phyloP scores from a whole-genome alignment of 306 rosid species.

The Glycine soja region DNA sequence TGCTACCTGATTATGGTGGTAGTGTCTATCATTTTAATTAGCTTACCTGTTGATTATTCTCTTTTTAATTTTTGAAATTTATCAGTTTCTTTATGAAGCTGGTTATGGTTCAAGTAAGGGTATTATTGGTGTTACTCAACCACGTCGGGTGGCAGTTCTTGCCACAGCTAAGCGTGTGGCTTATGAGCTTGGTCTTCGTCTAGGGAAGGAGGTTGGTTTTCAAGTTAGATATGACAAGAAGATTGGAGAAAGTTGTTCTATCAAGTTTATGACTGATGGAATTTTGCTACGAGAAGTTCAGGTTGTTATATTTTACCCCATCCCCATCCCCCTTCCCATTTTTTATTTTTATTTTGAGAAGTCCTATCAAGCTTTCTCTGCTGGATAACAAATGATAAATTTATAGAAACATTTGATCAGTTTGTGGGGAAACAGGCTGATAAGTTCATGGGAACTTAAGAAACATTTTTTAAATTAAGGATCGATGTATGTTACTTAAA shows the following conservation, averaged over 20 bases:
- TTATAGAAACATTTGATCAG: too few relatives aligned
- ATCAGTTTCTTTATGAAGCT: slow-evolving; percentile 89
- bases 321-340: not conserved
- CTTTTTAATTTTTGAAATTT: not conserved
- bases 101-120: slow-evolving; percentile 88
- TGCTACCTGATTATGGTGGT: slow-evolving; percentile 39
- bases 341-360: slow-evolving; percentile 1
- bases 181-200: slow-evolving; percentile 76
- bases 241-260: slow-evolving; percentile 79
- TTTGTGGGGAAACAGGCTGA: too few relatives aligned
- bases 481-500: too few relatives aligned
- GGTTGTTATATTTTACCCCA: slow-evolving; percentile 58
- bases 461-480: too few relatives aligned
- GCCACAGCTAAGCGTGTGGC: slow-evolving; percentile 95
- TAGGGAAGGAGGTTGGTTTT: slow-evolving; percentile 90
- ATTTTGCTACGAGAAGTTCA: slow-evolving; percentile 93
- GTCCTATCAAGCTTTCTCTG: slow-evolving; percentile 22
- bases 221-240: slow-evolving; percentile 94
- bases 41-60: not conserved
- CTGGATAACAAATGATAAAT: slow-evolving; percentile 14
- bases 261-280: slow-evolving; percentile 98
- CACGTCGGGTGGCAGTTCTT: slow-evolving; percentile 96
- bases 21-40: slow-evolving; percentile 29
- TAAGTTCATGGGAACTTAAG: too few relatives aligned
- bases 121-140: slow-evolving; percentile 92